These are phyloP conservation scores for Ustilago shanxiensis DNA, from an alignment of 1,284 basidiomycete genomes.

Conservation along the genomic window DNA sequence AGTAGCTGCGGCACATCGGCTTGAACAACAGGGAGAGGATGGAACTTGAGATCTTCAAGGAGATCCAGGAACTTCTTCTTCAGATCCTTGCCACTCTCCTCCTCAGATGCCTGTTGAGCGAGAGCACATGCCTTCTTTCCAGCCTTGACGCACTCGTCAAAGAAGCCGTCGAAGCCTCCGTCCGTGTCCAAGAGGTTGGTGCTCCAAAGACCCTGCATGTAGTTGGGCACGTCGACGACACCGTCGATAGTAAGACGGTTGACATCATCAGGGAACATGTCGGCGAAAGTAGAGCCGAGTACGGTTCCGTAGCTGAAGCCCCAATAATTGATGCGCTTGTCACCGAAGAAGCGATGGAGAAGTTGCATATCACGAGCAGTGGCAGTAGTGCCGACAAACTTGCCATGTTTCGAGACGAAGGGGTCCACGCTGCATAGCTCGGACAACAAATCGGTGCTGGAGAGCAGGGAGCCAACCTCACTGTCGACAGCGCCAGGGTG, in stretches of 20 bases:
- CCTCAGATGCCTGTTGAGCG: slow-evolving; percentile 21
- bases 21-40: slow-evolving; percentile 39
- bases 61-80: slow-evolving; percentile 39
- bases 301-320: slow-evolving; percentile 60
- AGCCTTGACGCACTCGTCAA: slow-evolving; percentile 48
- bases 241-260: slow-evolving; percentile 54
- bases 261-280: slow-evolving; percentile 56
- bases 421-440: slow-evolving; percentile 38
- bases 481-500: slow-evolving; percentile 37
- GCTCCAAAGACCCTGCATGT: slow-evolving; percentile 42
- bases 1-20: slow-evolving; percentile 50
- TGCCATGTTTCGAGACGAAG: slow-evolving; percentile 21
- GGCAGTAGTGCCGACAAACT: slow-evolving; percentile 46
- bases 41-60: slow-evolving; percentile 44
- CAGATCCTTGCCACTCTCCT: slow-evolving; percentile 23
- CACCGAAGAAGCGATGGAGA: slow-evolving; percentile 48
- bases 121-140: slow-evolving; percentile 43
- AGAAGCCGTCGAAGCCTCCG: slow-evolving; percentile 41
- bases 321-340: slow-evolving; percentile 50
- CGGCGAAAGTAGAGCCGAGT: slow-evolving; percentile 51
- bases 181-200: slow-evolving; percentile 44
- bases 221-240: slow-evolving; percentile 56
- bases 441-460: slow-evolving; percentile 28
- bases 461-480: slow-evolving; percentile 33
- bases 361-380: slow-evolving; percentile 54